Evolutionary conservation across 2,329 filamentous ascomycete species (phyloP).

Genomic region (Aureobasidium namibiae): DNA sequence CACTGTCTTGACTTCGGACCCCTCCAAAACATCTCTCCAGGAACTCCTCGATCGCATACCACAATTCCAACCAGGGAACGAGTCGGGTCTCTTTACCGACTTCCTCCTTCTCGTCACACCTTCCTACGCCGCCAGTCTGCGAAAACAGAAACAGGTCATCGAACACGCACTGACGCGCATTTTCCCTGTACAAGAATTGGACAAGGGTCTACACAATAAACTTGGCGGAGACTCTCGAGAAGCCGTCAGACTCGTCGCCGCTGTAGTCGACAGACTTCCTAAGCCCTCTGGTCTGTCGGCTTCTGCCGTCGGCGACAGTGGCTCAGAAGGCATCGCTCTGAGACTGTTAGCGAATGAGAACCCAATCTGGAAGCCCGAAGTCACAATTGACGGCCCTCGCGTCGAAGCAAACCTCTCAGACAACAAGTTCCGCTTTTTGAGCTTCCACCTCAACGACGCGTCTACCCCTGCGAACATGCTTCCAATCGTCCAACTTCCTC

Average conservation of each 20-base stretch:
- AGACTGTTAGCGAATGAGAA: background rate
- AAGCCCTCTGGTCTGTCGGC: background rate
- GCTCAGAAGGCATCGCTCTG: conserved; percentile 1
- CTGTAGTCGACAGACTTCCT: conserved; percentile 16
- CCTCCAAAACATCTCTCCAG: background rate
- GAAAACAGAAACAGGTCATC: background rate
- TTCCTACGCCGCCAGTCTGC: conserved; percentile 8
- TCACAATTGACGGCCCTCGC: background rate
- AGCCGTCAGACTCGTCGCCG: conserved; percentile 12
- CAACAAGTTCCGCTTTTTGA: background rate
- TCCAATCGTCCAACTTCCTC: conserved; percentile 42
- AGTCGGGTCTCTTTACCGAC: background rate
- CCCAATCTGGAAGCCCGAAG: background rate
- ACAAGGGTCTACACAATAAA: background rate
- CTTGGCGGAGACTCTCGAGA: background rate
- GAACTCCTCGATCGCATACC: conserved; percentile 9
- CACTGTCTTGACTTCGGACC: conserved; percentile 8
- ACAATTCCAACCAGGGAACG: background rate
- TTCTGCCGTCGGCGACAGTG: background rate
- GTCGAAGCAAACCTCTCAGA: background rate
- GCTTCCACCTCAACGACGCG: background rate
- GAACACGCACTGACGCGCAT: conserved; percentile 5
- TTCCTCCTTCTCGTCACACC: conserved; percentile 14
- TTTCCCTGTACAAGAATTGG: background rate
- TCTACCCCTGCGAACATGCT: background rate